phyloP scores from a whole-genome alignment of 73 alveolate genomes.

The Uronychia setigera region DNA sequence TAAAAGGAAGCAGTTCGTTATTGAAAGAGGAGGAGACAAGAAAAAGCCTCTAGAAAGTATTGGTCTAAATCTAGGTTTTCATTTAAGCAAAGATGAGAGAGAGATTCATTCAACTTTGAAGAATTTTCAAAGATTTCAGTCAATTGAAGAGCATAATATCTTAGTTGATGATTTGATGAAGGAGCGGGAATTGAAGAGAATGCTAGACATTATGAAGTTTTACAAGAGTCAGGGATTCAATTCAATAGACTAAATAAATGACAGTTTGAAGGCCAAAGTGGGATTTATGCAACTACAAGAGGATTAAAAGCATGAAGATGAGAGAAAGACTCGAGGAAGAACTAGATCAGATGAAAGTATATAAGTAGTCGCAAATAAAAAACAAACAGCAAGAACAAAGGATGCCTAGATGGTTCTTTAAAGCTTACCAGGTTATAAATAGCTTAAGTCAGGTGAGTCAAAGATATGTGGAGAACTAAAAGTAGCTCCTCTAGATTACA shows the following conservation, averaged over 20 bases:
- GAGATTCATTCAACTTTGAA: background rate
- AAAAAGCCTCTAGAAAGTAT: conserved; percentile 16
- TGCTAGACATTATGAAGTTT: background rate
- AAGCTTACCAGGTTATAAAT: too few species aligned
- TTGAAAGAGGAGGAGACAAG: conserved; percentile 92
- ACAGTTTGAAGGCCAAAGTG: background rate
- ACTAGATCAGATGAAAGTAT: background rate
- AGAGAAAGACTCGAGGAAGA: background rate
- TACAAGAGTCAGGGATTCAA: background rate
- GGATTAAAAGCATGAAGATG: background rate
- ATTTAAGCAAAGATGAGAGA: background rate
- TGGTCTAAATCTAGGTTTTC: background rate
- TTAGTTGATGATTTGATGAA: background rate
- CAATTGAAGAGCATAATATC: background rate
- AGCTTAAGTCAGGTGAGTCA: too few species aligned
- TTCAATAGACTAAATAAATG: background rate
- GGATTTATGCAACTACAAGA: background rate
- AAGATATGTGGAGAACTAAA: too few species aligned
- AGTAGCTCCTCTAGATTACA: too few species aligned
- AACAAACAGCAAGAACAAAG: background rate
- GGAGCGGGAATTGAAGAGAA: background rate
- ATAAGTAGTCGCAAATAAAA: background rate
- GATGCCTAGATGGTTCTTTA: background rate
- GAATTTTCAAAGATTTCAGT: background rate
- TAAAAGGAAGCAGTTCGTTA: conserved; percentile 93